phyloP scores from a whole-genome alignment of 2,329 filamentous ascomycete species.

The Fusarium luffae region DNA sequence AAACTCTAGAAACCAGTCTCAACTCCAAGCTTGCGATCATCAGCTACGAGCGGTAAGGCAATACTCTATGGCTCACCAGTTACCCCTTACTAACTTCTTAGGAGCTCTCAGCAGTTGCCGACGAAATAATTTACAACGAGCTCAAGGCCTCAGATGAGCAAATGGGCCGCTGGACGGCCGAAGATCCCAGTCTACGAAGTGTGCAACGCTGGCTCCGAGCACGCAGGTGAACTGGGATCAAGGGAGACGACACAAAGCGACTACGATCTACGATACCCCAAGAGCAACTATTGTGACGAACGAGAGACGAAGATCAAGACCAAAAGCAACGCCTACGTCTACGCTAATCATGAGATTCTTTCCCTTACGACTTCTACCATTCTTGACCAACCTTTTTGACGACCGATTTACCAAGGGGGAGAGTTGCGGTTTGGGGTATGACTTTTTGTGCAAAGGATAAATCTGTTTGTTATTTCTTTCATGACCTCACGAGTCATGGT shows the following conservation, averaged over 20 bases:
- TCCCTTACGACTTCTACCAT: constrained; percentile 38
- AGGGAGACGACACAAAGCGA: constrained; percentile 20
- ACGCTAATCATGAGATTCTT: constrained; percentile 31
- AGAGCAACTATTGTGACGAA: constrained; percentile 23
- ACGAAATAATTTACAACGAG: constrained; percentile 68
- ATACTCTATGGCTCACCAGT: background rate
- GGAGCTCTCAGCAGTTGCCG: constrained; percentile 69
- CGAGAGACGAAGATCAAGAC: constrained; percentile 31
- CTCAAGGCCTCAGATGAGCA: constrained; percentile 63
- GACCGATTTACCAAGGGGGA: constrained; percentile 27
- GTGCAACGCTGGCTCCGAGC: constrained; percentile 69
- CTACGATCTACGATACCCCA: constrained; percentile 30
- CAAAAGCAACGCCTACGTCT: constrained; percentile 17
- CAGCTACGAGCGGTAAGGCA: constrained; percentile 66
- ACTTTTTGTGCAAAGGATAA: constrained; percentile 28
- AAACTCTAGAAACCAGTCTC: constrained; percentile 58
- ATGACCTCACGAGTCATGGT: constrained; percentile 27
- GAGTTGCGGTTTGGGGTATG: constrained; percentile 12
- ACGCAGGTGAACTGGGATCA: constrained; percentile 40
- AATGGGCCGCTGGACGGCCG: constrained; percentile 70
- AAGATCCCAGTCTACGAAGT: constrained; percentile 68
- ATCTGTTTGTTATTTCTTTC: constrained; percentile 14
- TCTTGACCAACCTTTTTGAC: constrained; percentile 37
- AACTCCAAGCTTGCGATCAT: constrained; percentile 65
- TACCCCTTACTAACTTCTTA: constrained; percentile 2